Conservation (phyloP, 2,329 filamentous ascomycete species). For the Nothophoma quercina region DNA sequence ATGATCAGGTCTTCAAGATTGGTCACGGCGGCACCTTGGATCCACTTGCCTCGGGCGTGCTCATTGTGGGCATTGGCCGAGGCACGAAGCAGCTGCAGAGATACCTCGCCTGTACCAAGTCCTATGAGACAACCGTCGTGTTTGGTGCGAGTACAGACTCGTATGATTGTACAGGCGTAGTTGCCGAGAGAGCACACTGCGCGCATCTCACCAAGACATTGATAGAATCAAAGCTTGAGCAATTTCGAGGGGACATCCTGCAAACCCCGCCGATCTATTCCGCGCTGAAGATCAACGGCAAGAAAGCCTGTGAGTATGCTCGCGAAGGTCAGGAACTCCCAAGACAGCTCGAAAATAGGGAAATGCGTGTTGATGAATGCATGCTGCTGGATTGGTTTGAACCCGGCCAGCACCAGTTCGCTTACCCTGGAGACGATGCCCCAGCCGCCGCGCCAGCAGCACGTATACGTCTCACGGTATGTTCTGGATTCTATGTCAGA, state of each 20-base stretch:
- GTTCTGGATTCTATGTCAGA: conserved; percentile 44
- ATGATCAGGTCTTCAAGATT: conserved; percentile 36
- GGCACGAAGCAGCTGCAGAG: conserved; percentile 39
- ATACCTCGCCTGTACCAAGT: conserved; percentile 39
- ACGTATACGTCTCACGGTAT: conserved; percentile 33
- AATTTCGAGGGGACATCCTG: conserved; percentile 32
- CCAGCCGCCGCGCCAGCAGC: conserved; percentile 29
- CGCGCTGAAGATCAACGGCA: conserved; percentile 39
- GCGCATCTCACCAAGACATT: conserved; percentile 30
- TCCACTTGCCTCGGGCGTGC: conserved; percentile 39
- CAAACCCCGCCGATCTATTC: conserved; percentile 42
- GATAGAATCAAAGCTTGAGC: conserved; percentile 26
- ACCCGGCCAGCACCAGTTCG: conserved; percentile 27
- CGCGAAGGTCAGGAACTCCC: conserved; percentile 35
- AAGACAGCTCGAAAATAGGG: conserved; percentile 33
- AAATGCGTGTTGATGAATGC: conserved; percentile 39
- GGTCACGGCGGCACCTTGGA: conserved; percentile 45
- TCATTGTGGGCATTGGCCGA: conserved; percentile 42
- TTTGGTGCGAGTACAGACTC: conserved; percentile 43
- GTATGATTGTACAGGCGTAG: conserved; percentile 35
- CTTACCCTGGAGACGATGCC: conserved; percentile 16
- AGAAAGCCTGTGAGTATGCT: conserved; percentile 42
- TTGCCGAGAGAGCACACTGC: conserved; percentile 20
- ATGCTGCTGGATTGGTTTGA: conserved; percentile 37
- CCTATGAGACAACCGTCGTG: conserved; percentile 37